These are phyloP conservation scores for Puccinia polysora DNA, from an alignment of 1,284 basidiomycete genomes.

Conservation along the genomic window DNA sequence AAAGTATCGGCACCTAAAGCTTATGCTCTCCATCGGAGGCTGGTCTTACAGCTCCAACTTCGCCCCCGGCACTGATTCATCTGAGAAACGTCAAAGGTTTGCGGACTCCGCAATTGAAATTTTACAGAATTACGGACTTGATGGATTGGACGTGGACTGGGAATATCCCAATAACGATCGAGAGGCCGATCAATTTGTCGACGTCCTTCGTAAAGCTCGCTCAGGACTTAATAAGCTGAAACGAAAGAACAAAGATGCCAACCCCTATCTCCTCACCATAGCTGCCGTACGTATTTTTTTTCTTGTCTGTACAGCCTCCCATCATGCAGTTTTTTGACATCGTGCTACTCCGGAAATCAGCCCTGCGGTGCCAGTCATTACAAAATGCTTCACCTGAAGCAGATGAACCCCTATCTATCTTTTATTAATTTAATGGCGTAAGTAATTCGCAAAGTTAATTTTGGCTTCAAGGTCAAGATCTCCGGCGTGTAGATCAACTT, in stretches of 20 bases:
- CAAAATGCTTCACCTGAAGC: slow-evolving; percentile 39
- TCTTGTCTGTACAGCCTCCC: not conserved
- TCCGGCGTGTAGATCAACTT: too few relatives aligned
- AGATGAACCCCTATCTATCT: slow-evolving; percentile 33
- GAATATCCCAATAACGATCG: slow-evolving; percentile 37
- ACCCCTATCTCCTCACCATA: slow-evolving; percentile 36
- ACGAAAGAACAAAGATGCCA: slow-evolving; percentile 17
- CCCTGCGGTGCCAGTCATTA: slow-evolving; percentile 43
- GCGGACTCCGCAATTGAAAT: slow-evolving; percentile 49
- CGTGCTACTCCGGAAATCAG: slow-evolving; percentile 14
- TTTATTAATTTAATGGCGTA: slow-evolving; percentile 44
- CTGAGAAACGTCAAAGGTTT: slow-evolving; percentile 49
- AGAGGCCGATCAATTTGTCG: slow-evolving; percentile 37
- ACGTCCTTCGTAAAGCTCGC: slow-evolving; percentile 6
- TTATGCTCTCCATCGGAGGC: slow-evolving; percentile 52
- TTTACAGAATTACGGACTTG: slow-evolving; percentile 52
- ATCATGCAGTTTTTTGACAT: slow-evolving; percentile 7
- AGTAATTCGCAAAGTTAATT: not conserved
- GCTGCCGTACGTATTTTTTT: slow-evolving; percentile 26
- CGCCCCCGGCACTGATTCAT: slow-evolving; percentile 48
- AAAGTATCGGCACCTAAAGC: slow-evolving; percentile 51
- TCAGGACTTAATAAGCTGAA: slow-evolving; percentile 18
- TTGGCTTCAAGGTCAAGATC: too few relatives aligned
- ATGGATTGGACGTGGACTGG: slow-evolving; percentile 48
- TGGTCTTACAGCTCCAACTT: slow-evolving; percentile 54